Evolutionary conservation across 306 rosid genomes (phyloP).

Genomic region (Inga oerstediana): DNA sequence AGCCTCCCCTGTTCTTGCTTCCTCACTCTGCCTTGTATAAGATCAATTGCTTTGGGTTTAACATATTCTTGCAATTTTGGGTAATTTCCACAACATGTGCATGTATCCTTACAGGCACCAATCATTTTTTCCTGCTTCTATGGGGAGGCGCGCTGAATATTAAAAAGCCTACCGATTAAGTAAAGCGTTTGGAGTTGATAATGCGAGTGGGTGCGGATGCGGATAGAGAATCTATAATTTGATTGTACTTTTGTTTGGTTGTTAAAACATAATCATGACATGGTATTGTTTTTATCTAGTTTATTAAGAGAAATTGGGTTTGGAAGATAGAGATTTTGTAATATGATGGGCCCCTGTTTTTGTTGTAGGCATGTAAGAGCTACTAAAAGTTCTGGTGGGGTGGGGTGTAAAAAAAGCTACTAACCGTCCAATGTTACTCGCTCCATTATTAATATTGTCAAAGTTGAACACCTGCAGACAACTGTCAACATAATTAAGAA

Average conservation of each 20-base stretch:
- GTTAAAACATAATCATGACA: constrained; percentile 47
- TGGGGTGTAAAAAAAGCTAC: constrained; percentile 16
- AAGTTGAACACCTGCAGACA: constrained; percentile 2
- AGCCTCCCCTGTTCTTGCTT: constrained; percentile 20
- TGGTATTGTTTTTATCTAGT: constrained; percentile 32
- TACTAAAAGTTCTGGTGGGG: constrained; percentile 10
- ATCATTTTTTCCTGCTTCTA: not conserved
- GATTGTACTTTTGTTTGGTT: constrained; percentile 33
- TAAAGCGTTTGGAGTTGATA: constrained; percentile 5
- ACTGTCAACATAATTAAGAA: not conserved
- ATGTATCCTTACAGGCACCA: not conserved
- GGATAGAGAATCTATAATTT: constrained; percentile 30
- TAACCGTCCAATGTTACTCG: constrained; percentile 4
- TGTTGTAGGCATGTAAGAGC: not conserved
- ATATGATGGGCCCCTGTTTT: constrained; percentile 33
- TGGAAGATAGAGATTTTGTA: constrained; percentile 33
- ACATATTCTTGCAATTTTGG: constrained; percentile 37
- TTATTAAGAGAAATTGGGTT: constrained; percentile 45
- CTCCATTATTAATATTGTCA: constrained; percentile 33
- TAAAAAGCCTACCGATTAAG: not conserved
- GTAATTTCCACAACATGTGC: not conserved
- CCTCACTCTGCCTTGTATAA: constrained; percentile 14
- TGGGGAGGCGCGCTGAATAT: too few relatives aligned
- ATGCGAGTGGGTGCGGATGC: constrained; percentile 1
- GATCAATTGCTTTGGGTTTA: constrained; percentile 23